Percentiles rank a stretch among this genome's conserved stretches.
Conservation (phyloP, 768 basidiomycete species). For the Russula virescens region DNA sequence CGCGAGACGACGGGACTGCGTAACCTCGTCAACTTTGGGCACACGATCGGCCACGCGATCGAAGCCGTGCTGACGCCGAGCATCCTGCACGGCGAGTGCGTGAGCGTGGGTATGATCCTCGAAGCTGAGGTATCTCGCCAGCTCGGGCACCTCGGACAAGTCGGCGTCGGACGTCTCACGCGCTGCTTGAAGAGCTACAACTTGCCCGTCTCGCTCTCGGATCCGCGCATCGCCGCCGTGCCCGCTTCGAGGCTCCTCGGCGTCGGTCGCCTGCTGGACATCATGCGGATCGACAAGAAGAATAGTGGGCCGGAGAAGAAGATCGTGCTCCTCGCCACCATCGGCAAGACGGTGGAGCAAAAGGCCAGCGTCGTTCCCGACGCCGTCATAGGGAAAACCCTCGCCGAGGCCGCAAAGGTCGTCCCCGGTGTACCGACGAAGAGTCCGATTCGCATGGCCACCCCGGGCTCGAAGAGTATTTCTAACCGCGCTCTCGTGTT, state of each 20-base stretch:
- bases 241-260: constrained; percentile 68
- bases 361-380: constrained; percentile 86
- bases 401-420: constrained; percentile 76
- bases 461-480: constrained; percentile 94
- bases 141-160: constrained; percentile 84
- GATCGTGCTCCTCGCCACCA: constrained; percentile 83
- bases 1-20: constrained; percentile 87
- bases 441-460: constrained; percentile 63
- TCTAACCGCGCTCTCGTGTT: constrained; percentile 92
- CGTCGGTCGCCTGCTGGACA: constrained; percentile 77
- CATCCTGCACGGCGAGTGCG: constrained; percentile 94
- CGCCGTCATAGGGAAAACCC: constrained; percentile 70
- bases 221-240: constrained; percentile 69
- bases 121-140: constrained; percentile 92
- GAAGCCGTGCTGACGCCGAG: constrained; percentile 92
- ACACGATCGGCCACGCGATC: constrained; percentile 97
- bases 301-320: constrained; percentile 91
- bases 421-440: constrained; percentile 57
- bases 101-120: constrained; percentile 92
- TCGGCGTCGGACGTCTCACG: constrained; percentile 84
- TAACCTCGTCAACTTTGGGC: constrained; percentile 98
- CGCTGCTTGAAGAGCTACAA: constrained; percentile 88
- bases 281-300: constrained; percentile 94
- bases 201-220: constrained; percentile 75
- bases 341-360: constrained; percentile 88